Base-by-base conservation (phyloP, 2,329 filamentous ascomycete species). In the Stachybotrys echinatus region DNA sequence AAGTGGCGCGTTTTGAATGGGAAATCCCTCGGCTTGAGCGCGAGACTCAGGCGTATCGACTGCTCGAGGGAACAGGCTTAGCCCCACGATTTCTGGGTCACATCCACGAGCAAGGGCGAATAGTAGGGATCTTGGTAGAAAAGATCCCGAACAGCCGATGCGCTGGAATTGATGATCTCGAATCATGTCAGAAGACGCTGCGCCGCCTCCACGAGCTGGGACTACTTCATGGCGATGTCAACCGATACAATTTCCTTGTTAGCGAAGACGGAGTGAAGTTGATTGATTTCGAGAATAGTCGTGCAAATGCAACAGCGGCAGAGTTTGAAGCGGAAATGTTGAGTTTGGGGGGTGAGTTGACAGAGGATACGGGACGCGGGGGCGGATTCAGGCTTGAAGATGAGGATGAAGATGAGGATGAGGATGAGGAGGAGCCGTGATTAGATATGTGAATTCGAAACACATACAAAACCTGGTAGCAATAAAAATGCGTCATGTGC, bases 31-130 rank as follows among this genome's bases (percentile, higher is more conserved):
- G 47, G 22, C 47, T 50, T 18, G 48, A 50, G 23, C 19, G 22
- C 3, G 48, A 50, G 44, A 50, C 48, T n/a, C 34, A 23, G 4
- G 47, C 42, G 5, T 47, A 50, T 23, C 17, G 46, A 22, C 21
- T 47, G 5, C 21, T 47, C 3, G 20, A 47, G 19, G 19, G 22
- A 34, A 31, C 38, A 4, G 38, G 20, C 14, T 45, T 52, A 19
- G 27, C 48, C 8, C 48, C 47, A 45, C n/a, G 14, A 22, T 47
- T 50, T 34, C 31, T 48, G 20, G 43, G 39, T 5, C 50, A 49
- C 37, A 48, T 47, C 6, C 50, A 50, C 38, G 48, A 50, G 37
- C 34, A 20, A 23, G 48, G 48, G 12, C 12, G 48, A 14, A 23
- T 50, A 12, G 37, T 50, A 14, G 43, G 48, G 8, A 31, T 50